Conservation (phyloP, 202 grass and related monocot genomes). For the Setaria viridis region DNA sequence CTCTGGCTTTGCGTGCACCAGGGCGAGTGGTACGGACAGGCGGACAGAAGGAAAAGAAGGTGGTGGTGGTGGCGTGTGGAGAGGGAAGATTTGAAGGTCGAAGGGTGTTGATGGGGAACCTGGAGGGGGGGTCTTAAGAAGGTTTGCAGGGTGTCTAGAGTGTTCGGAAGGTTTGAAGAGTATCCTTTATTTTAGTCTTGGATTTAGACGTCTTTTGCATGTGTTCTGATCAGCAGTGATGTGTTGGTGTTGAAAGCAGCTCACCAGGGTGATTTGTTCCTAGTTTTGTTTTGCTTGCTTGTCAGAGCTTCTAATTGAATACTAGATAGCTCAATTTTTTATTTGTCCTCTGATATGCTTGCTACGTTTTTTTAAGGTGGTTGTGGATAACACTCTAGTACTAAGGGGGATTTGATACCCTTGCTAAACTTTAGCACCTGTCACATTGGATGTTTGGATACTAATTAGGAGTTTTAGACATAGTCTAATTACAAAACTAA, state of each 20-base stretch:
- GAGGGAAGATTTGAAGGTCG: conserved; percentile 24
- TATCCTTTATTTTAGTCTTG: background rate
- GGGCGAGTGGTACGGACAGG: background rate
- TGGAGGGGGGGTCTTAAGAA: conserved; percentile 42
- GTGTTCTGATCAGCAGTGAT: conserved; percentile 46
- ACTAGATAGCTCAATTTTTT: background rate
- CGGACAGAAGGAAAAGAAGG: background rate
- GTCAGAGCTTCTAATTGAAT: background rate
- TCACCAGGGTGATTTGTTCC: conserved; percentile 9
- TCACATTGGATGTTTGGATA: no score
- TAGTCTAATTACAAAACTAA: no score
- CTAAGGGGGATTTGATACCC: no score
- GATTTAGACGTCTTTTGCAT: conserved; percentile 37
- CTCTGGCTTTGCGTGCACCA: background rate
- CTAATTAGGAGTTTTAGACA: no score
- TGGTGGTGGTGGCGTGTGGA: conserved; percentile 32
- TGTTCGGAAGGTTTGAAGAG: conserved; percentile 62
- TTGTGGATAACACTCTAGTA: no score
- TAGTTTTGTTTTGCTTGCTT: conserved; percentile 38
- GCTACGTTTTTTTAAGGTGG: background rate
- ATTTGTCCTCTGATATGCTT: background rate
- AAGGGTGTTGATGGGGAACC: background rate
- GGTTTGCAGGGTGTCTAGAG: conserved; percentile 51
- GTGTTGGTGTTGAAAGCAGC: conserved; percentile 19
- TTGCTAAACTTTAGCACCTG: no score